Percentiles rank a stretch among this genome's conserved stretches.
Conservation (phyloP, 2,329 filamentous ascomycete genomes). For the Diplodia scrobiculata region DNA sequence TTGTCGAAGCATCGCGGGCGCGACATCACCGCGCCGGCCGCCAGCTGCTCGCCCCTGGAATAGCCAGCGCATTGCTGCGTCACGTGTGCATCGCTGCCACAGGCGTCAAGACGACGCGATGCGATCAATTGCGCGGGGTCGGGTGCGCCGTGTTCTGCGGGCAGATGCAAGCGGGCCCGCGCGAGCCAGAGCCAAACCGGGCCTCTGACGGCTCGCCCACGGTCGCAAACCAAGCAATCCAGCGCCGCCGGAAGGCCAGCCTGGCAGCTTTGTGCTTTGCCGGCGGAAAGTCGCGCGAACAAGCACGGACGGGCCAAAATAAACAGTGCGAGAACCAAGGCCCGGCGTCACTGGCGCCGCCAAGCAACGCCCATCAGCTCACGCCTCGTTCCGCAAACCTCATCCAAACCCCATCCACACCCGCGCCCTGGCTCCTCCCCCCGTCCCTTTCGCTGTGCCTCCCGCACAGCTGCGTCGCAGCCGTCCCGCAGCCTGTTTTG, state of each 20-base stretch:
- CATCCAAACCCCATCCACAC: slow-evolving; percentile 20
- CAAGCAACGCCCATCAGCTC: slow-evolving; percentile 28
- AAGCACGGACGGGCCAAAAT: slow-evolving; percentile 23
- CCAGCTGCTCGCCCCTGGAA: neutral
- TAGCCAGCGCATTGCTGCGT: slow-evolving; percentile 8
- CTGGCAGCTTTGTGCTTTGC: slow-evolving; percentile 10
- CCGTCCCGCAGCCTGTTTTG: neutral
- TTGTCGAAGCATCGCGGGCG: slow-evolving; percentile 2
- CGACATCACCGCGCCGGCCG: slow-evolving; percentile 4
- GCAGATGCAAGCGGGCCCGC: slow-evolving; percentile 2
- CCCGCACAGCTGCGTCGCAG: slow-evolving; percentile 18
- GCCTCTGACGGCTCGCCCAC: slow-evolving; percentile 3
- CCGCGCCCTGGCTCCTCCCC: slow-evolving; percentile 17
- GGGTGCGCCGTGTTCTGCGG: neutral
- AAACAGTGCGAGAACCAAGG: slow-evolving; percentile 24
- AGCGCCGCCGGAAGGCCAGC: neutral
- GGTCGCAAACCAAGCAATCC: neutral
- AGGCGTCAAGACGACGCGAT: neutral
- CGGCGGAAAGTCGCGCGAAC: slow-evolving; percentile 16
- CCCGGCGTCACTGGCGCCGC: slow-evolving; percentile 27
- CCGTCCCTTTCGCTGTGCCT: neutral
- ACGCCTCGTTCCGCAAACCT: slow-evolving; percentile 25
- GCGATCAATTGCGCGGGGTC: slow-evolving; percentile 1
- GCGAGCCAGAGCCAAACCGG: neutral
- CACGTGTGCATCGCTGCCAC: slow-evolving; percentile 2